Conservation (phyloP, 257 asterid genomes). For the Solanum raphanifolium region DNA sequence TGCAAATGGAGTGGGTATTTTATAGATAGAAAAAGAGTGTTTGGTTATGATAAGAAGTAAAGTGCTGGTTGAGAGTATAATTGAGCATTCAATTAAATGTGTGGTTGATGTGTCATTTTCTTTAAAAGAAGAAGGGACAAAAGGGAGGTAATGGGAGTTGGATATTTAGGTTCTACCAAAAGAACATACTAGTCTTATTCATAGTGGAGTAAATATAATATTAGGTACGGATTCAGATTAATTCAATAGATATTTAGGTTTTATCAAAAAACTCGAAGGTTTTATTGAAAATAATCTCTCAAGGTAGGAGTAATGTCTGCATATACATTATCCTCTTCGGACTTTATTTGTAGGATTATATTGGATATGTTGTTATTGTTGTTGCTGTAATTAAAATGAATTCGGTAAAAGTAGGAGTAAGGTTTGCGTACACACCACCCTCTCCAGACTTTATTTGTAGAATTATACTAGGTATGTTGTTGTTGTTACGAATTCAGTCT, state of each 20-base stretch:
- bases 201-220: background rate
- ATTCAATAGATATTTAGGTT: background rate
- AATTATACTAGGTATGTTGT: background rate
- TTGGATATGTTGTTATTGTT: background rate
- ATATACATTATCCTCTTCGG: background rate
- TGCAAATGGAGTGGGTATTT: background rate
- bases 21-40: background rate
- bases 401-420: no score
- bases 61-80: background rate
- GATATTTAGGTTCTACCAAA: background rate
- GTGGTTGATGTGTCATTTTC: background rate
- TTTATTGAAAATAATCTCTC: background rate
- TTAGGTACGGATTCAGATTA: background rate
- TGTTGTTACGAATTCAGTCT: accelerated
- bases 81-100: background rate
- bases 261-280: background rate
- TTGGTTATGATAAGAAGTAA: background rate
- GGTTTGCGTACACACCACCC: background rate
- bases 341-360: background rate
- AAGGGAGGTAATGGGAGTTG: background rate
- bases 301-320: background rate
- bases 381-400: no score
- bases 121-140: background rate
- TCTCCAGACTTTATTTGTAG: no score
- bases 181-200: background rate